Conservation (phyloP, 352 stramenopile species). For the Phytopythium oedochilum region DNA sequence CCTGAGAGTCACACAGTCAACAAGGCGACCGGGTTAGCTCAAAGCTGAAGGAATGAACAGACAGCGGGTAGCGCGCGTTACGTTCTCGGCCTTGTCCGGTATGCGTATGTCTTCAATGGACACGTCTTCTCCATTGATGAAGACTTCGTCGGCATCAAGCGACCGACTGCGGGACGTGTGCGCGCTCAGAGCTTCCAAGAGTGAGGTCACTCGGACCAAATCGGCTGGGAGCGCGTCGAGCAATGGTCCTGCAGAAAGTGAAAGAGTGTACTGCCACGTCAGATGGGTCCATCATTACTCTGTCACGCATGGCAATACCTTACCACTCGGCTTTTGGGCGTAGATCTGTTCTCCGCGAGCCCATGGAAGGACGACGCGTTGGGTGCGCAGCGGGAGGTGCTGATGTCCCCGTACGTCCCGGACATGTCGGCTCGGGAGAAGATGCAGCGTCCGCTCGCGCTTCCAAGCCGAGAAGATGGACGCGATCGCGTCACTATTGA, state of each 20-base stretch:
- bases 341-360: background rate
- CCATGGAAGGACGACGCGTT: conserved; percentile 37
- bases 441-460: conserved; percentile 35
- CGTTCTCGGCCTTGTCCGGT: background rate
- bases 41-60: background rate
- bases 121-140: background rate
- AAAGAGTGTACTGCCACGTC: background rate
- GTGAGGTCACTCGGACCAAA: conserved; percentile 20
- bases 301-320: background rate
- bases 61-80: background rate
- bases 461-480: conserved; percentile 55
- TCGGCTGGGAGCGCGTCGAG: conserved; percentile 31
- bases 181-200: conserved; percentile 31
- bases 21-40: background rate
- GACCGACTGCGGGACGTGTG: background rate
- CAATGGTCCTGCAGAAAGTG: conserved; percentile 4
- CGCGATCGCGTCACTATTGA: conserved; percentile 6
- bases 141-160: background rate
- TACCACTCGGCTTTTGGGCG: background rate
- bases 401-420: conserved; percentile 43
- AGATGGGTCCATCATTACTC: background rate
- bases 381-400: conserved; percentile 33
- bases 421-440: conserved; percentile 34
- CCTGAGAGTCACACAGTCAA: background rate
- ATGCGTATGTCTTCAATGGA: background rate